Evolutionary conservation across 2,329 filamentous ascomycete species (phyloP), one percentile per base, ranked within the genome.

Genomic region (Bisporella sp.): DNA sequence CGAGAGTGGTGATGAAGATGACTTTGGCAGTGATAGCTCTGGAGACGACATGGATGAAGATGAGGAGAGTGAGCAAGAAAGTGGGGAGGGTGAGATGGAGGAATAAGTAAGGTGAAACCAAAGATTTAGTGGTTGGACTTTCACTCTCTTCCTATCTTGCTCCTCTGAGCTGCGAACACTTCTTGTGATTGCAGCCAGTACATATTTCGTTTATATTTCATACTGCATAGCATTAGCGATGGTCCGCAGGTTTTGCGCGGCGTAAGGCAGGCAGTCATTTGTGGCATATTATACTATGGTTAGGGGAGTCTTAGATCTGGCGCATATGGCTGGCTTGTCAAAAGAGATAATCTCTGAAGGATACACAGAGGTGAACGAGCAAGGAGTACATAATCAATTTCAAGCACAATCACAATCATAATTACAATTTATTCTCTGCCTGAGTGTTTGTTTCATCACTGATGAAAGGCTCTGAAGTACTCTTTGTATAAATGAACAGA

Each of bases 1-100:
- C 33, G 85, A 88, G 65, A 83, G 81, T 45, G 87, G 87, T 52
- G 78, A 87, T 58, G 86, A 89, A 58, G 81, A 87, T 47, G 86
- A 91, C 58, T 90, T 91, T 67, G 85, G 84, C 7, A 88, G 84
- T 60, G 86, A 89, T 58, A 81, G 78, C 49, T 63, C 60, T 8
- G 78, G 77, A 32, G 84, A 84, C 8, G 77, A 80, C 41, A 77
- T 80, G 31, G 76, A 79, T 29, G 74, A 79, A 68, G 77, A 78
- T 32, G 78, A 77, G 40, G 74, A 76, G 29, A 75, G 75, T 6
- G 78, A 79, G 40, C 69, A 66, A 6, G 77, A 78, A 9, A 73
- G 74, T 2, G 78, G 80, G 43, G 72, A 74, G 21, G 74, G 77
- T 40, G 69, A 71, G 12, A 65, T 69, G 32, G 67, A 64, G 51